phyloP scores from a whole-genome alignment of 495 filamentous ascomycete species.

The Talaromyces proteolyticus region DNA sequence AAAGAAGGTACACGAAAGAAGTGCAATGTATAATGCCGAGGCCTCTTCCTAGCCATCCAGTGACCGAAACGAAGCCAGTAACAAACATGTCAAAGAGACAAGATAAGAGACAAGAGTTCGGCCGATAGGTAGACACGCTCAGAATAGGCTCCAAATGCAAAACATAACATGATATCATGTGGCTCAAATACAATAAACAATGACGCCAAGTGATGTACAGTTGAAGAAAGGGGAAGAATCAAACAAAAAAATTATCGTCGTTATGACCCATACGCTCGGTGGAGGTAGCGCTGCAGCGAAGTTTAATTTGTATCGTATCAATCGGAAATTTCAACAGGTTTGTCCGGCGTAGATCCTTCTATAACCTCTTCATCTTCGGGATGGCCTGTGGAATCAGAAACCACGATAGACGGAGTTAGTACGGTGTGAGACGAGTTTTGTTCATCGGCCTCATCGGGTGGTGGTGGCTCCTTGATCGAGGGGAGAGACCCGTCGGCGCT shows the following conservation, averaged over 20 bases:
- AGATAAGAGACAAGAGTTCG: background rate
- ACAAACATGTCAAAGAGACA: no score
- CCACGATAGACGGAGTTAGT: slow-evolving; percentile 28
- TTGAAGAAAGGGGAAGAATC: background rate
- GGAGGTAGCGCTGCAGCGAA: no score
- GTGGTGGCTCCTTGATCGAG: slow-evolving; percentile 19
- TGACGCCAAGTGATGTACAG: background rate
- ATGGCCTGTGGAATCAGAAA: slow-evolving; percentile 26
- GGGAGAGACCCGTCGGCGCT: slow-evolving; percentile 33
- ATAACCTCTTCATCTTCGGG: slow-evolving; percentile 11
- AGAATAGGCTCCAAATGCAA: background rate
- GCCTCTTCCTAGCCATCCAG: background rate
- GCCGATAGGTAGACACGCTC: background rate
- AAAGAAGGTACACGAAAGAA: background rate
- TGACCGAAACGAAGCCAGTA: background rate
- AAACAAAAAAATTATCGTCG: no score
- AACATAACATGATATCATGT: background rate
- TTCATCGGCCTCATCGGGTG: slow-evolving; percentile 21
- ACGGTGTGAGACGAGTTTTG: slow-evolving; percentile 16
- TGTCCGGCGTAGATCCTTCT: slow-evolving; percentile 20
- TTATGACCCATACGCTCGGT: no score
- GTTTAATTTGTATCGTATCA: slow-evolving; percentile 13
- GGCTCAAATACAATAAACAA: background rate
- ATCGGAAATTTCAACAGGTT: slow-evolving; percentile 25
- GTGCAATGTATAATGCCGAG: background rate